These are phyloP conservation scores for Trichoderma sp. DNA, from an alignment of 2,329 filamentous ascomycete genomes.

Conservation along the genomic window DNA sequence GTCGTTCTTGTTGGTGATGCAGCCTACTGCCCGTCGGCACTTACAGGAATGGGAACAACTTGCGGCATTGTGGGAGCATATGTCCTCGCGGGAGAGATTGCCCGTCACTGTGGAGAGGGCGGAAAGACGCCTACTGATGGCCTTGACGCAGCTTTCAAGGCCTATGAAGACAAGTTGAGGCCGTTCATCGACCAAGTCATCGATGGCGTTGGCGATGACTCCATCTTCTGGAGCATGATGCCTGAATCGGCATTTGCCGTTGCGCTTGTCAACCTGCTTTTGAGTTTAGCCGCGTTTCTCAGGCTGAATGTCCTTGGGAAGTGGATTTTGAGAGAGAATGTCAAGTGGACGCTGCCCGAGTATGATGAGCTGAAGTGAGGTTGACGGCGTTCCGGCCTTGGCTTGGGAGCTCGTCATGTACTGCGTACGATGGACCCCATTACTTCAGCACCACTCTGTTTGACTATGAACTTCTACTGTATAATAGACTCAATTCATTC, in stretches of 20 bases:
- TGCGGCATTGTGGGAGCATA: conserved; percentile 52
- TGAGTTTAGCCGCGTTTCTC: neutral
- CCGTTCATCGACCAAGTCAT: conserved; percentile 40
- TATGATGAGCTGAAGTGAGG: neutral
- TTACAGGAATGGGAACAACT: conserved; percentile 52
- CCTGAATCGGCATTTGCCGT: neutral
- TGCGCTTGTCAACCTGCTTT: conserved; percentile 9
- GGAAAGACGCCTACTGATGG: conserved; percentile 30
- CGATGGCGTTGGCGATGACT: neutral
- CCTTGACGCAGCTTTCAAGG: conserved; percentile 38
- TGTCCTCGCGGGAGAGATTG: conserved; percentile 52
- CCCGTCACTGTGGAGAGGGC: conserved; percentile 4
- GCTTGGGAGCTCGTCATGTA: neutral
- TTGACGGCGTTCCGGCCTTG: neutral
- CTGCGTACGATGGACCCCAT: too few relatives aligned
- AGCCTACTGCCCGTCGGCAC: conserved; percentile 45
- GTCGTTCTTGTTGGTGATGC: conserved; percentile 56
- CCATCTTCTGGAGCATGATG: conserved; percentile 13
- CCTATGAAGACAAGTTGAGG: conserved; percentile 46
- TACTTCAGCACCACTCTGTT: too few relatives aligned
- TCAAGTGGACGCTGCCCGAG: conserved; percentile 6
- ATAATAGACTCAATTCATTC: too few relatives aligned
- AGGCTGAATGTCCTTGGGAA: neutral
- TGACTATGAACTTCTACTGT: neutral
- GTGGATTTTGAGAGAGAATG: neutral